These are phyloP conservation scores for Alnus rubra DNA, from an alignment of 306 rosid genomes.

Conservation along the genomic window DNA sequence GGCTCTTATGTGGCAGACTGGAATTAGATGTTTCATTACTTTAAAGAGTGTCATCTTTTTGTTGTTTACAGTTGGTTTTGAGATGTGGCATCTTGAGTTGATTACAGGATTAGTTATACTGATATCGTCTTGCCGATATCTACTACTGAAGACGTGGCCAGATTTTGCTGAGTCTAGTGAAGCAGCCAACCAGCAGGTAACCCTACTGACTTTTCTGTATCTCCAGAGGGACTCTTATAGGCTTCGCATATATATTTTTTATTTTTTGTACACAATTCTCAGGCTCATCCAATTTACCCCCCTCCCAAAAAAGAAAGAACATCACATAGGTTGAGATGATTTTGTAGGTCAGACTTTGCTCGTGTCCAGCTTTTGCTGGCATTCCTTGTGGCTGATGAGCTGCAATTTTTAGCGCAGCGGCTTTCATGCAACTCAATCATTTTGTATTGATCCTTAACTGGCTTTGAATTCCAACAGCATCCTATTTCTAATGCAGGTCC, in stretches of 20 bases:
- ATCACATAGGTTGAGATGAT: not conserved
- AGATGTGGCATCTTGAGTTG: conserved; percentile 93
- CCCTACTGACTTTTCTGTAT: conserved; percentile 23
- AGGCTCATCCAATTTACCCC: not conserved
- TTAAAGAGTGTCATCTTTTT: conserved; percentile 16
- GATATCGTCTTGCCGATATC: conserved; percentile 69
- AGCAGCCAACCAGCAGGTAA: conserved; percentile 86
- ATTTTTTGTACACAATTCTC: not conserved
- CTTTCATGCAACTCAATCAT: too few relatives aligned
- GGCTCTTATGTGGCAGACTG: conserved; percentile 5
- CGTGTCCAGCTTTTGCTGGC: conserved; percentile 23
- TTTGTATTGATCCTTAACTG: conserved; percentile 5
- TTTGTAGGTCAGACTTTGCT: not conserved
- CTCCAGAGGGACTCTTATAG: not conserved
- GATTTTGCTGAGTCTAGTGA: conserved; percentile 90
- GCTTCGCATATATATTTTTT: not conserved
- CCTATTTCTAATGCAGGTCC: conserved; percentile 64
- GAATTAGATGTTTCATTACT: conserved; percentile 5
- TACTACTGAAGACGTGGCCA: conserved; percentile 75
- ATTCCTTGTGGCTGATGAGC: conserved; percentile 3
- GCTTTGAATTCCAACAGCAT: conserved; percentile 27
- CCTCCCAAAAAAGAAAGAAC: not conserved
- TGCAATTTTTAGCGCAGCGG: not conserved
- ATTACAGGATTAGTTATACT: conserved; percentile 66
- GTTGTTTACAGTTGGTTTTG: conserved; percentile 73